Evolutionary conservation across 2,329 filamentous ascomycete genomes (phyloP), one percentile per base, ranked within the genome.

Genomic region (Penicillium rolfsii): DNA sequence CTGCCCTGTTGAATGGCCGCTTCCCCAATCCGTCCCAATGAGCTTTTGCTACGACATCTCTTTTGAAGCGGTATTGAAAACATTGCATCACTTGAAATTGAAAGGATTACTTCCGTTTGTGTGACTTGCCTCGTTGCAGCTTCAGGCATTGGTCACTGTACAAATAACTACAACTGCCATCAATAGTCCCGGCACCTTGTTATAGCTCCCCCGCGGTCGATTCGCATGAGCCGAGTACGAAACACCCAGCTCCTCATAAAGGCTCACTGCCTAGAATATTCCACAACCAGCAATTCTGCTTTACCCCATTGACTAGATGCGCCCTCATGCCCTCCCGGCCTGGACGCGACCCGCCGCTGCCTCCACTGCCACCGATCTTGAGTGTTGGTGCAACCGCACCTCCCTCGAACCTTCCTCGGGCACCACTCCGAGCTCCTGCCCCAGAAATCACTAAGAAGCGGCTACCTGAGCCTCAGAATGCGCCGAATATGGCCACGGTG

Each of bases 291-390:
- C 40, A 28, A 35, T 38, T 11, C 38, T 26, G 19, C 24, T 7
- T 56, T 30, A 6, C 6, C n/a, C 11, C 16, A 38, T 33, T 30
- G 60, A 58, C 35, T 59, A 55, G 24, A 74, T 72, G 71, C 62
- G 73, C 72, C 68, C 65, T 73, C 71, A 79, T 81, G 71, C 71
- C 75, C 68, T 70, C 75, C 64, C 71, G 68, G 67, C 67, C 68
- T 62, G 68, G 70, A 63, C 73, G 70, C 67, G 71, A 74, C 55
- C 67, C 66, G 55, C 71, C 71, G 57, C 66, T 67, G 61, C 70
- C 69, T 40, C 50, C 50, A 14, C 38, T 53, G 35, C 67, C 69
- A 62, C 64, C 69, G 56, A 69, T 61, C 57, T 66, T 67, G 62
- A 72, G 58, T 58, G 57, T 67, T 48, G 22, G 52, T 45, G 64